Percentiles rank a stretch among this genome's conserved stretches.
phyloP scores from a whole-genome alignment of 2,329 filamentous ascomycete genomes.

The Endoconidiophora polonica region DNA sequence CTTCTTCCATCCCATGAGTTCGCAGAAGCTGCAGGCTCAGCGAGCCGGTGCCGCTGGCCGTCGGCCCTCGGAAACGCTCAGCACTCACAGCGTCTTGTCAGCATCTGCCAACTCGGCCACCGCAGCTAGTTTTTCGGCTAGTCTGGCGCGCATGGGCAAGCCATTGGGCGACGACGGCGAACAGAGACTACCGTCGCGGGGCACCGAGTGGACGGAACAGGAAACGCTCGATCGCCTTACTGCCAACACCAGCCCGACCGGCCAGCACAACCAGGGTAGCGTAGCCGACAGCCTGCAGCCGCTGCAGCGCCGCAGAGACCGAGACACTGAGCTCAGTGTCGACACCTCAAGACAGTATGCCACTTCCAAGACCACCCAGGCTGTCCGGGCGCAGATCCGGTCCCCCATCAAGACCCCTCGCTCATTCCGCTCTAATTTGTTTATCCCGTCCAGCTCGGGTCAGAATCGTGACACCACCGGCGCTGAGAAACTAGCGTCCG shows the following conservation, averaged over 20 bases:
- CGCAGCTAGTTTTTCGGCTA: slow-evolving; percentile 8
- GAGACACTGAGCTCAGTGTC: slow-evolving; percentile 31
- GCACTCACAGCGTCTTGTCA: slow-evolving; percentile 7
- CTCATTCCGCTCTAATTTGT: slow-evolving; percentile 62
- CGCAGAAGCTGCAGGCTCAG: slow-evolving; percentile 83
- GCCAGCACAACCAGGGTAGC: slow-evolving; percentile 41
- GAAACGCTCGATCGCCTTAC: slow-evolving; percentile 54
- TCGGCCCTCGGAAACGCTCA: slow-evolving; percentile 6
- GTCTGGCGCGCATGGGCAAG: slow-evolving; percentile 6
- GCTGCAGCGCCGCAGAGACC: slow-evolving; percentile 31
- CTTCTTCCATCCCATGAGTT: slow-evolving; percentile 95
- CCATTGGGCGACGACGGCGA: slow-evolving; percentile 31
- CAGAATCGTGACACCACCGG: slow-evolving; percentile 43
- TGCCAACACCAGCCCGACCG: slow-evolving; percentile 57
- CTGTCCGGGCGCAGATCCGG: slow-evolving; percentile 21
- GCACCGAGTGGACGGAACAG: slow-evolving; percentile 64
- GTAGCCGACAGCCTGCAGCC: slow-evolving; percentile 65
- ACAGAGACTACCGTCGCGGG: slow-evolving; percentile 51
- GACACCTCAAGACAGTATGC: slow-evolving; percentile 44
- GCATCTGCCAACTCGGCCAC: slow-evolving; percentile 1
- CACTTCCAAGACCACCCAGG: slow-evolving; percentile 16
- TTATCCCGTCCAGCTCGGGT: slow-evolving; percentile 34
- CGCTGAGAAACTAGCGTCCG: slow-evolving; percentile 71
- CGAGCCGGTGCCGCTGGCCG: slow-evolving; percentile 27
- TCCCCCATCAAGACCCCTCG: slow-evolving; percentile 54